Base-by-base conservation (phyloP, 768 basidiomycete species). In the Podaxis sp. region DNA sequence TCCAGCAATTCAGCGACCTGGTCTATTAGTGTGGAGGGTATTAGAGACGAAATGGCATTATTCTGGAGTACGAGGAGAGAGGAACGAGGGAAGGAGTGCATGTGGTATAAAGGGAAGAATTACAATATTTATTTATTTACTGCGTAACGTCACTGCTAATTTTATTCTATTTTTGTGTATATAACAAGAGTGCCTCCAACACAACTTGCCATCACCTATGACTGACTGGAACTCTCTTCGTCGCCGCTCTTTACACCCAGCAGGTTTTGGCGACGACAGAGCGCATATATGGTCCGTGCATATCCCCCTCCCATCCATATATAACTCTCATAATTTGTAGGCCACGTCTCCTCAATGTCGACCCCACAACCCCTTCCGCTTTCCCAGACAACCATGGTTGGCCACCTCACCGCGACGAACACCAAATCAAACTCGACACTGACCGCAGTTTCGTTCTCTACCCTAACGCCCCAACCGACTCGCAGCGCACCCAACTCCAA, bases 361-460 rank as follows among this genome's bases (percentile, higher is more conserved):
- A 44, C 4, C 16, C 51, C 40, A n/a, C 40, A 42, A n/a, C 40
- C n/a, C 40, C n/a, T 42, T n/a, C n/a, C 14, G 14, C 40, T 42
- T 11, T 42, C n/a, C 40, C 32, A 32, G 32, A 32, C 32, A 32
- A 32, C 32, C 32, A 32, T 9, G 9, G 32, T 32, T 7, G 32
- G 32, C 32, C 32, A 48, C 63, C 77, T 23, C 92, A 94, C 69
- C 74, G 73, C 3, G 95, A 97, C 70, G 95, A 96, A 73, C 85
- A 82, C 13, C 95, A 97, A 73, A 93, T 97, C 62, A 74, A 78
- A 60, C 82, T 96, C 36, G 95, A 97, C 73, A 96, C 95, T 1
- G 87, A 95, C 73, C 85, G 95, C 51, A 94, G 93, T 65, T 98
- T 98, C 67, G 91, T 97, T 58, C 77, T 94, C 63, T 98, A 96